phyloP scores from a whole-genome alignment of 139 green algal species.

The Cymbomonas tetramitiformis region DNA sequence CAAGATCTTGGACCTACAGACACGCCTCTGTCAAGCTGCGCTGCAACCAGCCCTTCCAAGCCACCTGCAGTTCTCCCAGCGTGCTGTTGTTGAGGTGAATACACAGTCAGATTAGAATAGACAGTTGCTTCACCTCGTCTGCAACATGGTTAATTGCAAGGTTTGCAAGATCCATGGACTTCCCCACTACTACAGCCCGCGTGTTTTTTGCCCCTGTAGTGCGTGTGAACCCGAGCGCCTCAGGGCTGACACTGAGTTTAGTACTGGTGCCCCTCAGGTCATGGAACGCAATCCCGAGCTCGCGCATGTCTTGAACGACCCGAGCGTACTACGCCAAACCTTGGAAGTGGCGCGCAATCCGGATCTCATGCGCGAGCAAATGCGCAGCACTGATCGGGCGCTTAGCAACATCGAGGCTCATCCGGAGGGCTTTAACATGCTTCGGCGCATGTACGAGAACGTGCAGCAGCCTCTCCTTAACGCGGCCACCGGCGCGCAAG shows the following conservation, averaged over 20 bases:
- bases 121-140: no score
- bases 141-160: neutral
- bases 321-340: slow-evolving; percentile 60
- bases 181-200: neutral
- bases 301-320: slow-evolving; percentile 73
- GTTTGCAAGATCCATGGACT: neutral
- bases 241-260: no score
- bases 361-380: slow-evolving; percentile 83
- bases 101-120: no score
- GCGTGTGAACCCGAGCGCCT: neutral
- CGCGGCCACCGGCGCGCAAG: slow-evolving; percentile 28
- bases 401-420: slow-evolving; percentile 84
- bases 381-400: slow-evolving; percentile 55
- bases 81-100: no score
- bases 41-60: no score
- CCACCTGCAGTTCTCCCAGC: no score
- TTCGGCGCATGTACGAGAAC: slow-evolving; percentile 73
- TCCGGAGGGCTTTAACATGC: slow-evolving; percentile 86
- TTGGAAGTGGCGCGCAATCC: slow-evolving; percentile 67
- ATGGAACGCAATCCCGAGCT: slow-evolving; percentile 83
- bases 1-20: no score
- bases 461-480: slow-evolving; percentile 74
- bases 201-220: neutral
- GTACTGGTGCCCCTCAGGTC: no score
- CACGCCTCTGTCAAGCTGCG: no score